Base-by-base conservation (phyloP, 176 grass and related monocot genomes). In the Stipa capillata region DNA sequence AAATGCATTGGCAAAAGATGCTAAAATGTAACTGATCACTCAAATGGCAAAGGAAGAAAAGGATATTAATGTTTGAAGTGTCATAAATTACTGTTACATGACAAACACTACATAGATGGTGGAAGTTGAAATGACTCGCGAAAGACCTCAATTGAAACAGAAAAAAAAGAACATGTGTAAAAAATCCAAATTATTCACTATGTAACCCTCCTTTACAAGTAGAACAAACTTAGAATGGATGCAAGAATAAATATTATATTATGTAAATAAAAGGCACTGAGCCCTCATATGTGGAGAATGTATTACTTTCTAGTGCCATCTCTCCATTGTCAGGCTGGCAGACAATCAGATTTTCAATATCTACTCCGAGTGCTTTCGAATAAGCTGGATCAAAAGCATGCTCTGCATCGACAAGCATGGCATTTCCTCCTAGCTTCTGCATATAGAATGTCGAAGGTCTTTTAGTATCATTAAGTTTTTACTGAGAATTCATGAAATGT, bases 321-420 rank as follows among this genome's bases (percentile, higher is more conserved):
- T 99, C 96, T 72, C 96, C 96, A 67, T 99, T 93, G 68, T 99
- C 96, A 50, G 96, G 96, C 63, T 99, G 96, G 75, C 92, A 99
- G 44, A 99, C 96, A 83, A 99, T 95, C 70, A 99, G 69, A 80
- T 99, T 99, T 91, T 99, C 96, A 63, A 99, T 95, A 85, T 99
- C 96, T 44, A 99, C 96, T 39, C 92, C 96, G 4, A 99, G 88
- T 53, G 90, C 83, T 76, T 90, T 99, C 8, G 92, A 95, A 94
- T 99, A 99, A 78, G 96, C 80, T 17, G 96, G 96, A 85, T 99
- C 96, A 80, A 99, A 99, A 55, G 90, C 92, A 93, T 99, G 92
- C 45, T 99, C 92, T 83, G 96, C 96, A 91, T 99, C 96, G 1
- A 95, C 96, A 83, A 95, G 92, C 96, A 99, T 99, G 40, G 96